Evolutionary conservation across 495 filamentous ascomycete genomes (phyloP), one percentile per base, ranked within the genome.

Genomic region (Viridothelium virens): DNA sequence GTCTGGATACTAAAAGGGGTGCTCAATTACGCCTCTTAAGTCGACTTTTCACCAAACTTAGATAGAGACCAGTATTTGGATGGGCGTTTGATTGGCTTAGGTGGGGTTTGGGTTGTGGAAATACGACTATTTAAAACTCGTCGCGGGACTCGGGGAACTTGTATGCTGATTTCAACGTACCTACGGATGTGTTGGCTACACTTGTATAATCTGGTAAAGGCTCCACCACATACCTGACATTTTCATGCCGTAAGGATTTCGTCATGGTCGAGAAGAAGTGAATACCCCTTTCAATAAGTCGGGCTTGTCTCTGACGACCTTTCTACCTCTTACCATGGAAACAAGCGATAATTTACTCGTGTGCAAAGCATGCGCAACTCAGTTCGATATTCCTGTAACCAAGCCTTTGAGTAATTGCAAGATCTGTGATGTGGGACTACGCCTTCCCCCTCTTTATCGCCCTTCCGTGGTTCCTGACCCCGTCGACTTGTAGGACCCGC

Each of bases 281-380:
- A 16, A 25, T 14, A 11, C 48, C 5, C 0, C 48, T 11, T 5
- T 18, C 18, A 14, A 53, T 14, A 53, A 14, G 48, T 53, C n/a
- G 10, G 0, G 48, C 48, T n/a, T 18, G 18, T 14, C 5, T 25
- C 11, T 59, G 25, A n/a, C 5, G 5, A 6, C 7, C 14, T 14
- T 36, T 36, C 18, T 7, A 33, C 18, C 6, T 14, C n/a, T 25
- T 25, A 63, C 25, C 9, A 67, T 67, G 65, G 65, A 63, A 34
- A 64, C 64, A 12, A 64, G 59, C 48, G 76, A 73, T 14, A 77
- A 85, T 65, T 80, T 86, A 56, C 77, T 82, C 38, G 79, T 91
- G 70, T 91, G 89, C 74, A 77, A 76, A 6, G 81, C 88, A 3
- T 91, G 89, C 72, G 88, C 87, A 12, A 90, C 86, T 0, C 89